Evolutionary conservation across 805 yeast genomes (phyloP), one percentile per base, ranked within the genome.

Genomic region (Metschnikowia shivogae): DNA sequence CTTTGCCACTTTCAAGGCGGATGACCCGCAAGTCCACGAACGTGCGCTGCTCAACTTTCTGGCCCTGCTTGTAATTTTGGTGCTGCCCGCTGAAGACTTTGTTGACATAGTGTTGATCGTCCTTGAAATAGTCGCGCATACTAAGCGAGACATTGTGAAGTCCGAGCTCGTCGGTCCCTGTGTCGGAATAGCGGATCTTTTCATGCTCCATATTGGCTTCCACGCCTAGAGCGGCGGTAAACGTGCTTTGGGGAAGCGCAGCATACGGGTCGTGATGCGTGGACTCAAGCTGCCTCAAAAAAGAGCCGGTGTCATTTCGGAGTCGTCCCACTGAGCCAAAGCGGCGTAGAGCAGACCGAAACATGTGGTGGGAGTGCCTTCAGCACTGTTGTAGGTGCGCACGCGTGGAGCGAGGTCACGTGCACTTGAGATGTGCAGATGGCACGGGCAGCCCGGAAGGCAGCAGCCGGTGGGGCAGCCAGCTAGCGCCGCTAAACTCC

Each of bases 1-100:
- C 99, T 34, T 68, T 72, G 0, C 99, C 99, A 24, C 95, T 80
- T 3, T 67, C 61, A 7, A 89, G 68, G 44, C 78, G 78, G 8
- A 92, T 73, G 6, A 87, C 74, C 47, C 84, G 76, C 3, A 69
- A 74, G 76, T 74, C 74, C 27, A 53, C 67, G 48, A 71, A 71
- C 30, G 73, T 66, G 32, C 70, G 53, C 47, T 63, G 69, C 43
- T 69, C 74, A 2, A 64, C 58, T 40, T 58, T 56, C 42, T 61
- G 61, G 9, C 67, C 74, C 47, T 62, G 65, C 33, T 56, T 48
- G 43, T 53, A 50, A 36, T 53, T 49, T 30, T 46, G 52, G 42
- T 56, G 61, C 27, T 61, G 62, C n/a, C 68, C 69, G 36, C 58
- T 56, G 47, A 68, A 63, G 4, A 69, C 67, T 50, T 65, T 69